Percentiles rank a stretch among this genome's conserved stretches.
phyloP scores from a whole-genome alignment of 129 eudicot genomes.

The Saposhnikovia divaricata region DNA sequence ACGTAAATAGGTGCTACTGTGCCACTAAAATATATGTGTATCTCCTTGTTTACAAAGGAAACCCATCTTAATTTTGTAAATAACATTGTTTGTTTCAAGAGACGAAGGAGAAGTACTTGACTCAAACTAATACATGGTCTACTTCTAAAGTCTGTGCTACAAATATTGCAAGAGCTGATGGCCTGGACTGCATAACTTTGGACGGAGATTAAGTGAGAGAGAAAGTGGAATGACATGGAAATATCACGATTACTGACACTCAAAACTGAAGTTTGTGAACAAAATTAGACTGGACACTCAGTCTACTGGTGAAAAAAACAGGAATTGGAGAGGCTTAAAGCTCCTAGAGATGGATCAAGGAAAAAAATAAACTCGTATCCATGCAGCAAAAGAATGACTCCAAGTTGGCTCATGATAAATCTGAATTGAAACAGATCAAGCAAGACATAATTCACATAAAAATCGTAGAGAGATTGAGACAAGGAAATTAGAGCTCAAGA shows the following conservation, averaged over 20 bases:
- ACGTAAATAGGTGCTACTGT: too few relatives aligned
- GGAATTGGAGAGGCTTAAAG: conserved; percentile 48
- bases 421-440: conserved; percentile 70
- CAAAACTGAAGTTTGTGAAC: conserved; percentile 76
- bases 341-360: too few relatives aligned
- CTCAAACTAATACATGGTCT: background rate
- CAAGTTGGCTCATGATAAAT: conserved; percentile 69
- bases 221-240: conserved; percentile 99
- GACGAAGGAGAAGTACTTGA: background rate
- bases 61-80: too few relatives aligned
- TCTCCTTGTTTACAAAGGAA: too few relatives aligned
- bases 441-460: conserved; percentile 36
- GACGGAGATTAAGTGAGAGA: conserved; percentile 99
- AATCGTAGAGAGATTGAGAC: too few relatives aligned
- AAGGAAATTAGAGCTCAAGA: too few relatives aligned
- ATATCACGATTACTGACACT: conserved; percentile 71
- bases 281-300: conserved; percentile 45
- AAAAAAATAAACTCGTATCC: too few relatives aligned
- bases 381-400: conserved; percentile 94
- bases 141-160: background rate
- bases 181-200: conserved; percentile 86
- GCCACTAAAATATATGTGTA: too few relatives aligned
- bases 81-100: too few relatives aligned
- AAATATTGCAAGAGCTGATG: conserved; percentile 77
- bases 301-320: conserved; percentile 42